These are phyloP conservation scores for Alternaria alternata DNA, from an alignment of 2,329 filamentous ascomycete genomes.

Conservation along the genomic window DNA sequence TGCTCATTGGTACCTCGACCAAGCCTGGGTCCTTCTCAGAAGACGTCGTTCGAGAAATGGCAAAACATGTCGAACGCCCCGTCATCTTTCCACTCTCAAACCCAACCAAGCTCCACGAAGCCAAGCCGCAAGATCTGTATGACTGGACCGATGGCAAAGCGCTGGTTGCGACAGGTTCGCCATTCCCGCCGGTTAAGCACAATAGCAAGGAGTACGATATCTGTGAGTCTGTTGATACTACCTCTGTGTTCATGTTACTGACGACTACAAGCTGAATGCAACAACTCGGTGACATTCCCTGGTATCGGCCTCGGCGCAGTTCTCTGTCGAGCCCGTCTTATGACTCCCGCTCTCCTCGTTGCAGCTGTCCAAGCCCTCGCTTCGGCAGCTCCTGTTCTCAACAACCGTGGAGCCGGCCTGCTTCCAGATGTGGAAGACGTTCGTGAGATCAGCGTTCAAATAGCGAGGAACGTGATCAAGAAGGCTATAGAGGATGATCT, in stretches of 20 bases:
- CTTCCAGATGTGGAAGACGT: slow-evolving; percentile 80
- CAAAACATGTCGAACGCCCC: slow-evolving; percentile 74
- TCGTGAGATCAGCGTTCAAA: slow-evolving; percentile 76
- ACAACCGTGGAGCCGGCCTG: slow-evolving; percentile 68
- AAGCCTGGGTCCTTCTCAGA: slow-evolving; percentile 78
- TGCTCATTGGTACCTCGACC: slow-evolving; percentile 85
- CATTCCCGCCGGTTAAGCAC: slow-evolving; percentile 76
- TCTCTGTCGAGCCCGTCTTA: slow-evolving; percentile 69
- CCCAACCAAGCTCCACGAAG: slow-evolving; percentile 84
- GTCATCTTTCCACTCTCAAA: slow-evolving; percentile 90
- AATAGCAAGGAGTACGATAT: slow-evolving; percentile 64
- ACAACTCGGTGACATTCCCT: slow-evolving; percentile 86
- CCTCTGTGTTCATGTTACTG: slow-evolving; percentile 4
- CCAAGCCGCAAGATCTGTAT: slow-evolving; percentile 76
- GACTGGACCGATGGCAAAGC: slow-evolving; percentile 80
- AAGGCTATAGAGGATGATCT: slow-evolving; percentile 74
- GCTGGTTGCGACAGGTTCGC: slow-evolving; percentile 83
- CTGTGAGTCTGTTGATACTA: slow-evolving; percentile 48
- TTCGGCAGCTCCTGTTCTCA: slow-evolving; percentile 72
- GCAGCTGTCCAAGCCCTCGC: slow-evolving; percentile 79
- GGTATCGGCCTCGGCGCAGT: slow-evolving; percentile 84
- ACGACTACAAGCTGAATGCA: slow-evolving; percentile 74
- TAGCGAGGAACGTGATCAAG: slow-evolving; percentile 78
- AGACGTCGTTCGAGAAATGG: slow-evolving; percentile 78
- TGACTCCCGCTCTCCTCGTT: slow-evolving; percentile 83